These are phyloP conservation scores for Komagataella populi DNA, from an alignment of 805 yeast species.

Conservation along the genomic window DNA sequence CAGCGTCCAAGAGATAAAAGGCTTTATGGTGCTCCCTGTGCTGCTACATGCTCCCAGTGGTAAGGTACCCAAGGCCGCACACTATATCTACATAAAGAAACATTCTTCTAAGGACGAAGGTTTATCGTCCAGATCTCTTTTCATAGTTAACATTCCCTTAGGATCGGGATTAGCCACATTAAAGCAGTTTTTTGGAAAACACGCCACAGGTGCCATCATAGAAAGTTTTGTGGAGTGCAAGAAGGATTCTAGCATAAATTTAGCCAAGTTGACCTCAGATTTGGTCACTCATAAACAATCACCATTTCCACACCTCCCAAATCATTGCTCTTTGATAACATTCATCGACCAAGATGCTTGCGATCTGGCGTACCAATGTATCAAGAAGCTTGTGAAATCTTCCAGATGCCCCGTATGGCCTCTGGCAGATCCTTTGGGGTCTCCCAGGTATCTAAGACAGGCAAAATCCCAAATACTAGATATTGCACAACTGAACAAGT, in stretches of 20 bases:
- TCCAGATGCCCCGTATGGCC: slow-evolving; percentile 13
- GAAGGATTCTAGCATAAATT: neutral
- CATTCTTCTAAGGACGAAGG: slow-evolving; percentile 29
- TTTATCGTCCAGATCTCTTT: slow-evolving; percentile 43
- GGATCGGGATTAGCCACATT: slow-evolving; percentile 37
- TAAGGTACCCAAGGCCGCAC: slow-evolving; percentile 16
- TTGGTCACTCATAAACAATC: neutral
- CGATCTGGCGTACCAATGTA: slow-evolving; percentile 47
- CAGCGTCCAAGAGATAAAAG: slow-evolving; percentile 33
- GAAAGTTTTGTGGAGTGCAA: slow-evolving; percentile 17
- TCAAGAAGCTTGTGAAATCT: slow-evolving; percentile 32
- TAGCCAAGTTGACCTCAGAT: neutral
- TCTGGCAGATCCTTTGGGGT: slow-evolving; percentile 6
- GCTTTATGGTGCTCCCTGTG: slow-evolving; percentile 39
- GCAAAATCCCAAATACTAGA: slow-evolving; percentile 28
- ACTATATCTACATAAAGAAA: slow-evolving; percentile 54
- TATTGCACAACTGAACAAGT: slow-evolving; percentile 33
- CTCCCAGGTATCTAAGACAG: slow-evolving; percentile 25
- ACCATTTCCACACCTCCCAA: neutral
- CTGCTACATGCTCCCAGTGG: slow-evolving; percentile 19
- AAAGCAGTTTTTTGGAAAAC: slow-evolving; percentile 40
- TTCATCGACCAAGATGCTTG: slow-evolving; percentile 62
- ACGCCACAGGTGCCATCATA: slow-evolving; percentile 54
- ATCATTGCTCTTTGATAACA: slow-evolving; percentile 47
- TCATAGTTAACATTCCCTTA: slow-evolving; percentile 65